These are phyloP conservation scores for Sporothrix inflata DNA, from an alignment of 2,329 filamentous ascomycete species.

Conservation along the genomic window DNA sequence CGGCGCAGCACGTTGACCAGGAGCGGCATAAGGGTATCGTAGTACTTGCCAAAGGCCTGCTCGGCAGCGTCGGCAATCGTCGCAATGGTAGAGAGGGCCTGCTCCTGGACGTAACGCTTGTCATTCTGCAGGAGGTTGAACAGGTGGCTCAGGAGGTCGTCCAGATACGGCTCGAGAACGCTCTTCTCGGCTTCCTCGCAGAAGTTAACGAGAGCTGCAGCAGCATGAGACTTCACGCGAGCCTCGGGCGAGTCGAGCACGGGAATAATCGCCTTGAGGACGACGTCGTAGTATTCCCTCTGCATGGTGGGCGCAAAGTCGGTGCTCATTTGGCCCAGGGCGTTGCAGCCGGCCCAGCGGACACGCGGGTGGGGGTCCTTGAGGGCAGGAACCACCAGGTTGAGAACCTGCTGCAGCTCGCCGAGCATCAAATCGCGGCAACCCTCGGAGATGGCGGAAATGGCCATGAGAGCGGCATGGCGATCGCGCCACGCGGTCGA, in stretches of 20 bases:
- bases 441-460: conserved; percentile 96
- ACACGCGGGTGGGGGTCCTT: conserved; percentile 91
- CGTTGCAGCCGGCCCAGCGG: conserved; percentile 96
- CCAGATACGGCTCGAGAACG: conserved; percentile 89
- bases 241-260: conserved; percentile 88
- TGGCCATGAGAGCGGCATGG: conserved; percentile 97
- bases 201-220: conserved; percentile 97
- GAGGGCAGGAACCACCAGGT: conserved; percentile 90
- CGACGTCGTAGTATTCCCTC: conserved; percentile 85
- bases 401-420: conserved; percentile 90
- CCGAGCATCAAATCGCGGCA: conserved; percentile 95
- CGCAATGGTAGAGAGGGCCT: conserved; percentile 95
- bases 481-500: conserved; percentile 93
- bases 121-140: conserved; percentile 86
- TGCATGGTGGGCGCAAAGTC: conserved; percentile 99
- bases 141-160: conserved; percentile 80
- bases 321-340: conserved; percentile 99
- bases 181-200: conserved; percentile 96
- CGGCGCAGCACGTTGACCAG: conserved; percentile 86
- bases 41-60: conserved; percentile 92
- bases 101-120: conserved; percentile 96
- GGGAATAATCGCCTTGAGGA: conserved; percentile 89
- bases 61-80: conserved; percentile 99
- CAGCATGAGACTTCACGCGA: conserved; percentile 93
- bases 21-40: conserved; percentile 92